Evolutionary conservation across 2,329 filamentous ascomycete species (phyloP).

Genomic region (Trichoderma atroviride): DNA sequence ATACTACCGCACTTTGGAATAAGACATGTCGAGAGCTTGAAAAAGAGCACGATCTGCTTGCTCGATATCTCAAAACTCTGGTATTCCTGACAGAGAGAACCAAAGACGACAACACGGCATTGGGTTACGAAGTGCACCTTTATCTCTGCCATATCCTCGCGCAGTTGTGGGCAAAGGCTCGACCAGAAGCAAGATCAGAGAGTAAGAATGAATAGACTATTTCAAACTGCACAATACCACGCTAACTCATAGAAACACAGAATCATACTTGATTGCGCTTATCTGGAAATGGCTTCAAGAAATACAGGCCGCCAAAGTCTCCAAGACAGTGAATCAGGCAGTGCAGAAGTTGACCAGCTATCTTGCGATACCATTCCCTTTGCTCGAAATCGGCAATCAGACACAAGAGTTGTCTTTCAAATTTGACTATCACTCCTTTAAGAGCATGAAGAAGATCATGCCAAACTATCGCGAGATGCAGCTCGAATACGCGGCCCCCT

Average conservation of each 20-base stretch:
- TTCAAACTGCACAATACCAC: neutral
- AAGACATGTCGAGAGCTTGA: constrained; percentile 43
- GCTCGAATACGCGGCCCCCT: constrained; percentile 68
- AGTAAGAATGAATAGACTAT: neutral
- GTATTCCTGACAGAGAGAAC: constrained; percentile 51
- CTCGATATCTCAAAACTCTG: constrained; percentile 52
- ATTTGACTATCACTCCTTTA: constrained; percentile 7
- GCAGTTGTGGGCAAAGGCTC: constrained; percentile 27
- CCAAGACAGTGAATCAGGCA: constrained; percentile 27
- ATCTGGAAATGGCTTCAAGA: constrained; percentile 32
- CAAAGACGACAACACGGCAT: constrained; percentile 34
- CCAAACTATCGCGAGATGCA: constrained; percentile 53
- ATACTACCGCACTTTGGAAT: neutral
- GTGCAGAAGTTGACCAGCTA: constrained; percentile 25
- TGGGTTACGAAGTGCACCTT: constrained; percentile 42
- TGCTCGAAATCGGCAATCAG: neutral
- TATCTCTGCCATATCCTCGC: constrained; percentile 42
- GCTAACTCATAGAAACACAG: constrained; percentile 23
- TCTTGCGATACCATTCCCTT: constrained; percentile 12
- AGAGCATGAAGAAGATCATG: neutral
- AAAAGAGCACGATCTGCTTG: constrained; percentile 45
- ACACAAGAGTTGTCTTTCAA: constrained; percentile 4
- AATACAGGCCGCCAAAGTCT: constrained; percentile 27
- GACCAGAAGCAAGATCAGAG: neutral
- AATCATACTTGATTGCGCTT: constrained; percentile 33